These are phyloP conservation scores for Rubia balearica DNA, from an alignment of 305 asterid species.

Conservation along the genomic window DNA sequence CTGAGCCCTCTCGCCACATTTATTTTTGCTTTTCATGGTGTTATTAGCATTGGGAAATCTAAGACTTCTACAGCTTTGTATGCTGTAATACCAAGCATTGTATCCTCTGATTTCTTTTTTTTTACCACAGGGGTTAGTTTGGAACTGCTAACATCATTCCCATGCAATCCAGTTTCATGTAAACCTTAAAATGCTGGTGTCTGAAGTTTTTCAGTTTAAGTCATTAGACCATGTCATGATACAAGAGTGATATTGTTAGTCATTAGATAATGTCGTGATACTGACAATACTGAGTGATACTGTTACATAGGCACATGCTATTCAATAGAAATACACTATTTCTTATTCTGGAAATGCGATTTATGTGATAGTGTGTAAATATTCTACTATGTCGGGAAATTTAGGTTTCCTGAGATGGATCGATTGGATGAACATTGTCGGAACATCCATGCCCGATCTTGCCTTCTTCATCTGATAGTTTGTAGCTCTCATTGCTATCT, in stretches of 20 bases:
- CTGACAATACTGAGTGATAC: neutral
- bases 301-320: neutral
- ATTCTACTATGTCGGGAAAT: neutral
- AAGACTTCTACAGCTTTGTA: slow-evolving; percentile 28
- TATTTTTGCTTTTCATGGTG: slow-evolving; percentile 6
- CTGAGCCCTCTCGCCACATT: slow-evolving; percentile 17
- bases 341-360: neutral
- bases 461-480: neutral
- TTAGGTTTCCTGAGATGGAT: neutral
- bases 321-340: neutral
- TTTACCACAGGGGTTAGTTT: too few relatives aligned
- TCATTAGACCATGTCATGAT: neutral
- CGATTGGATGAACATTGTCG: slow-evolving; percentile 6
- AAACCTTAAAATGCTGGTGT: neutral
- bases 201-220: neutral
- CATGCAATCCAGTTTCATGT: neutral
- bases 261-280: neutral
- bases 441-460: neutral
- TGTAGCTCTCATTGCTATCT: neutral
- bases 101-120: too few relatives aligned
- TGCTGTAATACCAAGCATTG: neutral
- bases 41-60: slow-evolving; percentile 21
- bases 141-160: slow-evolving; percentile 1
- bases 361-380: neutral
- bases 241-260: neutral